Evolutionary conservation across 257 asterid species (phyloP).

Genomic region (Paraleonurus japonicus): DNA sequence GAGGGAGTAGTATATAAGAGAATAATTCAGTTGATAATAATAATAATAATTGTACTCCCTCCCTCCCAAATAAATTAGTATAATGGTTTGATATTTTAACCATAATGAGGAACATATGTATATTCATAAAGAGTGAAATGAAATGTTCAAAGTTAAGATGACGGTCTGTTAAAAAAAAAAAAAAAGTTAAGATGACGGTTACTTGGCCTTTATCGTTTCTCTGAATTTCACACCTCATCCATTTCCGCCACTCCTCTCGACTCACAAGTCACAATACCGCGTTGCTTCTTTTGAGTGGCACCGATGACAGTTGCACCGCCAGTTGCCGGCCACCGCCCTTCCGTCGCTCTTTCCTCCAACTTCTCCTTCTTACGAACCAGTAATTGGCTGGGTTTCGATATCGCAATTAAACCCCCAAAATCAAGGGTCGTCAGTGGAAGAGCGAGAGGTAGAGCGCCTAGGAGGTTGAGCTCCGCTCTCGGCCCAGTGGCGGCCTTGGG

Average conservation of each 20-base stretch:
- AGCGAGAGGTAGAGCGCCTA: slow-evolving; percentile 22
- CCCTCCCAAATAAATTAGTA: too few relatives aligned
- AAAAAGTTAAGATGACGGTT: neutral
- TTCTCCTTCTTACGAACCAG: slow-evolving; percentile 20
- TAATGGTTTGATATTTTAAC: neutral
- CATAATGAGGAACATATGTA: too few relatives aligned
- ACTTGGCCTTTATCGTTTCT: slow-evolving; percentile 19
- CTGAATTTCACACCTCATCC: slow-evolving; percentile 25
- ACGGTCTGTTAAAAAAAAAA: too few relatives aligned
- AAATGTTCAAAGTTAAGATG: neutral
- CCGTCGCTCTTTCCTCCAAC: slow-evolving; percentile 26
- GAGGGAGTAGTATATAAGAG: too few relatives aligned
- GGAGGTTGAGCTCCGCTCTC: slow-evolving; percentile 16
- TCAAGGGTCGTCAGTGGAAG: slow-evolving; percentile 19
- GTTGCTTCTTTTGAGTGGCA: neutral
- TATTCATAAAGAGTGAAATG: too few relatives aligned
- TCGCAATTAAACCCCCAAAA: slow-evolving; percentile 16
- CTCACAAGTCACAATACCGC: neutral
- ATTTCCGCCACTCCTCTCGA: neutral
- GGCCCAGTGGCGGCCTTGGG: slow-evolving; percentile 65
- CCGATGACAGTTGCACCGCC: slow-evolving; percentile 34
- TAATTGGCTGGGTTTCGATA: slow-evolving; percentile 17
- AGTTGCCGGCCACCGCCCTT: slow-evolving; percentile 30
- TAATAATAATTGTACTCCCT: too few relatives aligned
- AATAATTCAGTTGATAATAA: too few relatives aligned